These are phyloP conservation scores for Margaritispora aquatica DNA, from an alignment of 495 filamentous ascomycete genomes.

Conservation along the genomic window DNA sequence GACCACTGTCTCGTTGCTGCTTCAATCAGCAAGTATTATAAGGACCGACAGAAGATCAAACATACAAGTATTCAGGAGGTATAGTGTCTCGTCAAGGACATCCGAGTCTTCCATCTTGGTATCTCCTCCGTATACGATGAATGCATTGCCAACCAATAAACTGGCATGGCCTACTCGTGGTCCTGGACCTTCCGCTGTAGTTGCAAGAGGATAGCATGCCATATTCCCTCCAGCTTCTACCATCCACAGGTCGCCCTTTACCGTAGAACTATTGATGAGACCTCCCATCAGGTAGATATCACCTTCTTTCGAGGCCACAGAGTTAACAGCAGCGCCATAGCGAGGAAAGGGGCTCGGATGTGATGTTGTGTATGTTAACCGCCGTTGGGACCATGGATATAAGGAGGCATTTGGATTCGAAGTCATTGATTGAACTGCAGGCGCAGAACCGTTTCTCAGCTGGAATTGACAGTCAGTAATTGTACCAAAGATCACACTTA, in stretches of 20 bases:
- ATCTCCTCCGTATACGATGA: conserved; percentile 98
- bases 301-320: conserved; percentile 88
- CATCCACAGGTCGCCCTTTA: conserved; percentile 97
- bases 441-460: conserved; percentile 39
- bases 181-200: conserved; percentile 88
- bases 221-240: conserved; percentile 86
- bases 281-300: conserved; percentile 98
- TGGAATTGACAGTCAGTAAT: conserved; percentile 19
- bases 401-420: conserved; percentile 50
- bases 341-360: conserved; percentile 89
- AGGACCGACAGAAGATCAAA: neutral
- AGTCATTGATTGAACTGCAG: conserved; percentile 20
- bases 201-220: conserved; percentile 85
- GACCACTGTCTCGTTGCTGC: conserved; percentile 97
- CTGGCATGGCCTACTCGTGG: conserved; percentile 93
- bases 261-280: conserved; percentile 84
- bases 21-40: conserved; percentile 8
- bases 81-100: conserved; percentile 87
- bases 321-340: conserved; percentile 95
- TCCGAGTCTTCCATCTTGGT: conserved; percentile 94
- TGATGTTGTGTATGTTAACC: conserved; percentile 75
- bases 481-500: neutral
- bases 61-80: conserved; percentile 96
- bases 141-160: conserved; percentile 94
- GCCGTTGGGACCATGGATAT: conserved; percentile 94